Evolutionary conservation across 495 filamentous ascomycete genomes (phyloP).

Genomic region (Lophium mytilinum): DNA sequence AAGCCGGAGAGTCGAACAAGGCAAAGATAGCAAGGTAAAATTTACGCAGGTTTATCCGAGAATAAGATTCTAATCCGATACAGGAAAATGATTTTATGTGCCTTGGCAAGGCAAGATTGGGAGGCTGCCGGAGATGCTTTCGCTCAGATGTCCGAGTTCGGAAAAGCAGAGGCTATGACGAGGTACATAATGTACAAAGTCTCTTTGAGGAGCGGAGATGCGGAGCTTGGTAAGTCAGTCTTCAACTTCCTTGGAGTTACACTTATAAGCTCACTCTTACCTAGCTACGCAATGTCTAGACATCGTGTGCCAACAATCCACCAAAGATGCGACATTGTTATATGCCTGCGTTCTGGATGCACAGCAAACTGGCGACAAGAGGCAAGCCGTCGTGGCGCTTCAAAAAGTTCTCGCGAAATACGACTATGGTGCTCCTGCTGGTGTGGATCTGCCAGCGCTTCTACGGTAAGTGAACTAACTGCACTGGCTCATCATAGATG

Average conservation of each 20-base stretch:
- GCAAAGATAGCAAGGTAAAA: constrained; percentile 60
- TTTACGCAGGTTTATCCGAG: background rate
- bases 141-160: constrained; percentile 50
- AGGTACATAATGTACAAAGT: constrained; percentile 69
- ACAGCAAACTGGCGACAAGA: constrained; percentile 53
- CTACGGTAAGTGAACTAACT: constrained; percentile 40
- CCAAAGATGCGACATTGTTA: constrained; percentile 51
- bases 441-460: constrained; percentile 58
- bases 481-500: constrained; percentile 1
- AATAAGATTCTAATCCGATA: constrained; percentile 13
- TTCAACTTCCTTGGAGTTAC: background rate
- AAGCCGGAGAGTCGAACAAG: constrained; percentile 53
- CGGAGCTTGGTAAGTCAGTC: constrained; percentile 40
- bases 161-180: constrained; percentile 52
- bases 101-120: constrained; percentile 47
- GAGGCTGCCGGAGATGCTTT: constrained; percentile 48
- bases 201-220: constrained; percentile 52
- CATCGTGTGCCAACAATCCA: constrained; percentile 39
- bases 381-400: constrained; percentile 49
- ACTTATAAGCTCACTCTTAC: constrained; percentile 6
- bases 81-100: constrained; percentile 66
- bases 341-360: constrained; percentile 73
- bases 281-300: constrained; percentile 50
- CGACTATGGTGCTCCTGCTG: constrained; percentile 41
- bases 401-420: constrained; percentile 50